Evolutionary conservation across 2,329 filamentous ascomycete genomes (phyloP), one percentile per base, ranked within the genome.

Genomic region (Penicillium sp.): DNA sequence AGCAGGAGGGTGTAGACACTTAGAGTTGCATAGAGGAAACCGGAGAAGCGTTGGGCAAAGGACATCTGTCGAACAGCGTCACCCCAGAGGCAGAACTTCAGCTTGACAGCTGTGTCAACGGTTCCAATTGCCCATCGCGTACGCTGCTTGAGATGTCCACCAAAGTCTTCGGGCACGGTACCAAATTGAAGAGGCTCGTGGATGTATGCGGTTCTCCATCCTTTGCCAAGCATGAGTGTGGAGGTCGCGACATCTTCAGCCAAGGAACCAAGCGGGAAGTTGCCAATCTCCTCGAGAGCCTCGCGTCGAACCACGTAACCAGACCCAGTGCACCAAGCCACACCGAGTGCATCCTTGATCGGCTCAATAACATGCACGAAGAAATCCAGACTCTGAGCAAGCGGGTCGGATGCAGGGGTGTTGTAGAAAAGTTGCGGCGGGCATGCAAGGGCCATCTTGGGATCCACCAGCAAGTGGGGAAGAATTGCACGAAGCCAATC

Each of bases 321-420:
- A 5, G 84, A 86, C 5, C 85, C 85, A n/a, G 82, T 84, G 62
- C 83, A 86, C 79, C 83, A 85, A n/a, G 83, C 83, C 5, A 83
- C 81, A 70, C 73, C 74, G 29, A 75, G 67, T 1, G 72, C 71
- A 56, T 81, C 78, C 57, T 79, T 78, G 39, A 76, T 75, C 5
- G 73, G 72, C 58, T 81, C 79, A 43, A 74, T 76, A n/a, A 78
- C 72, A 66, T 84, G 81, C 10, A 83, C 81, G 66, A 86, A 85
- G 59, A 81, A 80, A 63, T 85, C 80, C 42, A 85, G 76, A 66
- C 78, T 81, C 66, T 85, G 83, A 1, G 78, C 77, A 7, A 87
- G 77, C 14, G 83, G 82, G 52, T 87, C 85, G 6, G 80, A 79
- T 0, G 72, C 71, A 5, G 85, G 85, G 4, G 82, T 79, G 66